A percentile compares a stretch with the other conserved stretches of the same genome.
Conservation (phyloP, 352 stramenopile species). For the Globisporangium nunn region DNA sequence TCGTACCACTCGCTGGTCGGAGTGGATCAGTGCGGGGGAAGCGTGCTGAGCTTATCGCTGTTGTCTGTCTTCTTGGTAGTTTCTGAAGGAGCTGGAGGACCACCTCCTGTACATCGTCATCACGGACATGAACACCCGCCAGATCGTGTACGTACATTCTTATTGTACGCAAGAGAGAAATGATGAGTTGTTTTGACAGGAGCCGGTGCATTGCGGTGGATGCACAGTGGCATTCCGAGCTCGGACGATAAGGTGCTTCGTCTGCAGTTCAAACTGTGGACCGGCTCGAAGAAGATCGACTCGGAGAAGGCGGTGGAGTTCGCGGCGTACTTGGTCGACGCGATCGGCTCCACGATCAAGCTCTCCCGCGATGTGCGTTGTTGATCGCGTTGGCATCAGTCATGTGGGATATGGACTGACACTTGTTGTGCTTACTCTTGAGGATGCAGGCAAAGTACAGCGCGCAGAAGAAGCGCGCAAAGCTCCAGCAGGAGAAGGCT, state of each 20-base stretch:
- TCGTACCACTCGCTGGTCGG: background rate
- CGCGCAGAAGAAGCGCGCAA: constrained; percentile 65
- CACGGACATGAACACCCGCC: constrained; percentile 65
- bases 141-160: constrained; percentile 36
- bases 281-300: constrained; percentile 59
- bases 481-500: constrained; percentile 49
- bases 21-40: background rate
- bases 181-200: too few relatives aligned
- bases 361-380: constrained; percentile 57
- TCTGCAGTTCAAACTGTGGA: constrained; percentile 54
- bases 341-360: constrained; percentile 64
- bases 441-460: constrained; percentile 52
- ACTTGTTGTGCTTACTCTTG: background rate
- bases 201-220: background rate
- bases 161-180: too few relatives aligned
- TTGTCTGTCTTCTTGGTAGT: constrained; percentile 17
- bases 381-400: background rate
- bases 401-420: background rate
- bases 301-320: constrained; percentile 35
- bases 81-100: constrained; percentile 53
- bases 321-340: constrained; percentile 50
- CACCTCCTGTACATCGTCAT: constrained; percentile 73
- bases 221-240: constrained; percentile 52
- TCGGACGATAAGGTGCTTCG: constrained; percentile 56
- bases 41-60: background rate